These are phyloP conservation scores for Protomyces arabidopsidicola DNA, from an alignment of 1,139 yeast species.

Conservation along the genomic window DNA sequence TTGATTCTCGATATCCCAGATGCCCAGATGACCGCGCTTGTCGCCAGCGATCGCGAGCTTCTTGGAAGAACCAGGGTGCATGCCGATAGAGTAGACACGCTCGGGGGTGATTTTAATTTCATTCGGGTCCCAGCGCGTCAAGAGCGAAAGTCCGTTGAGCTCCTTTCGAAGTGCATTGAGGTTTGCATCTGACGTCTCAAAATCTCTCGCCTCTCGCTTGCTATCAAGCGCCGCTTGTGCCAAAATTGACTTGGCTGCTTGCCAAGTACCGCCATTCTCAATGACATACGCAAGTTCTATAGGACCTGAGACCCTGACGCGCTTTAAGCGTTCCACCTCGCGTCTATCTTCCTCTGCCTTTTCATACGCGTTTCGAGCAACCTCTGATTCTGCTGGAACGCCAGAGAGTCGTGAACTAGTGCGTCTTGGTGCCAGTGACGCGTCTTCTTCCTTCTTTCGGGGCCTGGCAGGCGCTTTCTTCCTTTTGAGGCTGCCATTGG, in stretches of 20 bases:
- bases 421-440: constrained; percentile 35
- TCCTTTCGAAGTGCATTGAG: constrained; percentile 50
- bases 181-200: constrained; percentile 43
- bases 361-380: constrained; percentile 31
- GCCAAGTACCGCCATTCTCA: constrained; percentile 21
- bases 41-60: constrained; percentile 80
- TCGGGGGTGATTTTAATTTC: constrained; percentile 68
- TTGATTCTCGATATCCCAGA: constrained; percentile 68
- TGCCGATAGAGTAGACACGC: constrained; percentile 65
- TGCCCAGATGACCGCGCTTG: constrained; percentile 72
- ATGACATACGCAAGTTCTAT: constrained; percentile 28
- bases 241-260: constrained; percentile 14
- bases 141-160: constrained; percentile 50
- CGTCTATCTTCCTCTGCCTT: constrained; percentile 31
- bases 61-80: constrained; percentile 67
- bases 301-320: constrained; percentile 29
- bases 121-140: constrained; percentile 58
- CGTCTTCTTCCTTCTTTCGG: not conserved
- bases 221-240: not conserved
- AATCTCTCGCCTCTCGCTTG: constrained; percentile 41
- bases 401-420: constrained; percentile 41
- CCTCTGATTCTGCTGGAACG: constrained; percentile 36
- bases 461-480: constrained; percentile 1
- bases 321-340: constrained; percentile 32
- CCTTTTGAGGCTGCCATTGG: constrained; percentile 6